Conservation (phyloP, 2,329 filamentous ascomycete genomes). For the Lecanosticta acicola region DNA sequence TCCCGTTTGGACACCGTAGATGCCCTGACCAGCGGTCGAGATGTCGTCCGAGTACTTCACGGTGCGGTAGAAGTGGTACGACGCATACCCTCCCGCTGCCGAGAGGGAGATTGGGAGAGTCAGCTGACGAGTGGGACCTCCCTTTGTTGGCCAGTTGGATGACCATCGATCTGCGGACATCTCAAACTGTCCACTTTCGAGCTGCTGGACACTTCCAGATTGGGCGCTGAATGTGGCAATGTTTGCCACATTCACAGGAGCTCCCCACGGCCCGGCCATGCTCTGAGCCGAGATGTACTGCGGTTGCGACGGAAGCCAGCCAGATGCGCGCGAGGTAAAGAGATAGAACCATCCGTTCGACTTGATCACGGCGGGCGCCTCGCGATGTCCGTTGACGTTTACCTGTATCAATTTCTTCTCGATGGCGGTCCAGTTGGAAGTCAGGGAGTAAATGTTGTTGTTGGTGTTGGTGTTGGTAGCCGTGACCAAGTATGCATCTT, state of each 20-base stretch:
- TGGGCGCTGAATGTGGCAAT: constrained; percentile 18
- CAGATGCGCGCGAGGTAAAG: constrained; percentile 18
- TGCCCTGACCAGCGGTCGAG: constrained; percentile 9
- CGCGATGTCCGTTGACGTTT: constrained; percentile 10
- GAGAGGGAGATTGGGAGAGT: constrained; percentile 15
- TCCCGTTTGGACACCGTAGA: constrained; percentile 20
- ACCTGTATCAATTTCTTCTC: constrained; percentile 14
- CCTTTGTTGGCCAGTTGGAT: constrained; percentile 17
- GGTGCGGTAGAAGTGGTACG: constrained; percentile 17
- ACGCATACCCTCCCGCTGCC: constrained; percentile 10
- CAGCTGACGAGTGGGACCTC: constrained; percentile 14
- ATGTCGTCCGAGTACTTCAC: constrained; percentile 19
- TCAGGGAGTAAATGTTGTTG: constrained; percentile 22
- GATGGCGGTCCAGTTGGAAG: constrained; percentile 15
- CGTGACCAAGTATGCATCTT: constrained; percentile 14
- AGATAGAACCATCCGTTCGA: constrained; percentile 16
- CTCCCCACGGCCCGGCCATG: constrained; percentile 17
- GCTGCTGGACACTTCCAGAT: constrained; percentile 13
- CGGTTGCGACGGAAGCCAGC: constrained; percentile 20
- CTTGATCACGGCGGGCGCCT: constrained; percentile 20
- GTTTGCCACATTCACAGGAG: constrained; percentile 14
- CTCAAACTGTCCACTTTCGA: constrained; percentile 7
- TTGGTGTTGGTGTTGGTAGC: constrained; percentile 20
- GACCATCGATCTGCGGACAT: constrained; percentile 19
- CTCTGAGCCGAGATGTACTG: constrained; percentile 14